Conservation (phyloP, 192 early-diverging fungal species). For the Podila epigama region DNA sequence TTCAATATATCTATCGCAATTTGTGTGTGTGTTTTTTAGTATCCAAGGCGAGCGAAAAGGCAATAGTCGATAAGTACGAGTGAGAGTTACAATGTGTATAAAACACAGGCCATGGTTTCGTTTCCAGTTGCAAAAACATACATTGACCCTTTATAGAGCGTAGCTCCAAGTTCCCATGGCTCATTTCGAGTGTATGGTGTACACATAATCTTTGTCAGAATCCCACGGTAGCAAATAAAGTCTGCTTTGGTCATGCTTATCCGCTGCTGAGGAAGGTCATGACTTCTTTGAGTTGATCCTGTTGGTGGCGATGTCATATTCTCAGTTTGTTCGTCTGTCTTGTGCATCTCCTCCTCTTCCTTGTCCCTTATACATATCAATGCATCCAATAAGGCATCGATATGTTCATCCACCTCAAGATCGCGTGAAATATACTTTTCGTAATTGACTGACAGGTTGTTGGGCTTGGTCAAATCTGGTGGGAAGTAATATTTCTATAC, state of each 20-base stretch:
- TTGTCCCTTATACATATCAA: conserved; percentile 51
- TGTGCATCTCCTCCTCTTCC: conserved; percentile 9
- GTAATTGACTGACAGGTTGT: conserved; percentile 70
- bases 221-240: conserved; percentile 81
- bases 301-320: not conserved
- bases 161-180: conserved; percentile 83
- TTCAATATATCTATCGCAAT: conserved; percentile 76
- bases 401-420: conserved; percentile 66
- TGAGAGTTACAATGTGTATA: too few relatives aligned
- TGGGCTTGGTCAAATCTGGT: conserved; percentile 48
- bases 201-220: conserved; percentile 85
- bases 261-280: not conserved
- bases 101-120: too few relatives aligned
- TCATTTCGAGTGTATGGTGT: conserved; percentile 82
- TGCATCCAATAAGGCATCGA: conserved; percentile 82
- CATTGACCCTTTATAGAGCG: conserved; percentile 65
- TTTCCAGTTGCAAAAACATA: too few relatives aligned
- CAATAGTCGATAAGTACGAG: too few relatives aligned
- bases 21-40: too few relatives aligned
- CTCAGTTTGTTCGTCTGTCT: not conserved
- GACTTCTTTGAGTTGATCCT: conserved; percentile 34
- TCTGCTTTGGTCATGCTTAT: conserved; percentile 18
- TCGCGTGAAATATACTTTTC: conserved; percentile 74
- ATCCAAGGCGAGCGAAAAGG: too few relatives aligned
- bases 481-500: conserved; percentile 65